Evolutionary conservation across 495 filamentous ascomycete genomes (phyloP), one percentile per base, ranked within the genome.

Genomic region (Rusavskia elegans): DNA sequence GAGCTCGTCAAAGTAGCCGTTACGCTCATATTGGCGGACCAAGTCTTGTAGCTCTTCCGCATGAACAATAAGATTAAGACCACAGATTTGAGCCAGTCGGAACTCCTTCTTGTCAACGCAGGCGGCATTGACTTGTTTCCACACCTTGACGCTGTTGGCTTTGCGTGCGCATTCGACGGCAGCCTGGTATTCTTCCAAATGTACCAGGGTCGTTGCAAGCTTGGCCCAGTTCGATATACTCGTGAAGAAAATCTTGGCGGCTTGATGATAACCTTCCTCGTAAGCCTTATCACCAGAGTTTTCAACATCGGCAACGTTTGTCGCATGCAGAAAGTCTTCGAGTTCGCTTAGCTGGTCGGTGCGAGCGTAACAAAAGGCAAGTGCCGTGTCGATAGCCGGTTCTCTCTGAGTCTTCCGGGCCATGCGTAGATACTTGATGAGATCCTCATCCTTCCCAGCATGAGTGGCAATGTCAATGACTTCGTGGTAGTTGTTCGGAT

Each of bases 161-260:
- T 97, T 97, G 63, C 93, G 87, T 23, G 93, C 93, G 61, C 89
- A 97, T 68, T 99, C 93, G 35, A 99, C 93, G 27, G 93, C 93
- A 51, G 89, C 88, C 66, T 99, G 93, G 71, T 99, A 96, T 50
- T 99, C 93, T 61, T 84, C 84, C 8, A 99, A 78, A 66, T 96
- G 90, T 20, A 99, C 93, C 53, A 96, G 73, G 25, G 93, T 97
- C 13, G 93, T 96, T 4, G 93, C 92, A 56, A 99, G 80, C 73
- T 97, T 97, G 53, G 93, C 92, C 93, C 93, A 99, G 75, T 99
- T 99, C 35, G 90, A 96, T 67, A 99, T 94, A 73, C 85, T 96
- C 48, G 81, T 86, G 70, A 82, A 99, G 76, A 99, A 97, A 63
- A 97, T 97, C 77, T 99, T 99, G 54, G 93, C 87, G 23, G 93